Percentiles rank a stretch among this genome's conserved stretches.
These are phyloP conservation scores for Blastomyces parvus DNA, from an alignment of 2,329 filamentous ascomycete species.

Conservation along the genomic window DNA sequence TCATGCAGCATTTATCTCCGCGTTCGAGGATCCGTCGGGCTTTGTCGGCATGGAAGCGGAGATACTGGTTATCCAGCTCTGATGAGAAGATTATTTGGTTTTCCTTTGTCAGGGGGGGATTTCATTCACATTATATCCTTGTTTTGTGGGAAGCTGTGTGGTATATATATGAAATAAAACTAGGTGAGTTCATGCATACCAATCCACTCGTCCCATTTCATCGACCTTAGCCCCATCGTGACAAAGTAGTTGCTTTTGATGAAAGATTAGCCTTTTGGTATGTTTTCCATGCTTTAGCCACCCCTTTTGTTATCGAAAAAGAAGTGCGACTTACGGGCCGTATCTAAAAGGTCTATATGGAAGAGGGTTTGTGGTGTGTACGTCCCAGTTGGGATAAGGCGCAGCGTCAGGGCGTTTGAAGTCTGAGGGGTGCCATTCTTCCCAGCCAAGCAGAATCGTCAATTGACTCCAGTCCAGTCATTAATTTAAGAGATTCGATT, in stretches of 20 bases:
- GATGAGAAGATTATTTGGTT: constrained; percentile 5
- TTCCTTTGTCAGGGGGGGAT: neutral
- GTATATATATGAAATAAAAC: neutral
- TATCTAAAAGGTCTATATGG: constrained; percentile 71
- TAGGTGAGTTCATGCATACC: constrained; percentile 20
- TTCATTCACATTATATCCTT: neutral
- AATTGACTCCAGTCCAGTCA: constrained; percentile 1
- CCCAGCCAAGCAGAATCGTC: neutral
- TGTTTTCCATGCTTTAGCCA: too few relatives aligned
- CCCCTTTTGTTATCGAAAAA: too few relatives aligned
- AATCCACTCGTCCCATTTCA: constrained; percentile 67
- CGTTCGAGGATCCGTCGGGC: constrained; percentile 56
- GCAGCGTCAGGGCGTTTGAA: constrained; percentile 52
- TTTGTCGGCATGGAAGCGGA: constrained; percentile 64
- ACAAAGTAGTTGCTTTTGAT: constrained; percentile 53
- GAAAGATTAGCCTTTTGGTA: neutral
- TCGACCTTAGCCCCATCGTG: constrained; percentile 65
- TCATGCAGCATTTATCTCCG: constrained; percentile 57
- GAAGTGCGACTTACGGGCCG: constrained; percentile 46
- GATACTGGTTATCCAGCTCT: constrained; percentile 73
- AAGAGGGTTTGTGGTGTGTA: constrained; percentile 59
- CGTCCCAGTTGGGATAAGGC: constrained; percentile 59
- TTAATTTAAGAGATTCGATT: neutral
- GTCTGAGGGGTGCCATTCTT: constrained; percentile 48
- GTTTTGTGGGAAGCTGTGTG: neutral